Evolutionary conservation across 1,139 yeast species (phyloP), one percentile per base, ranked within the genome.

Genomic region (Geotrichum reessii): DNA sequence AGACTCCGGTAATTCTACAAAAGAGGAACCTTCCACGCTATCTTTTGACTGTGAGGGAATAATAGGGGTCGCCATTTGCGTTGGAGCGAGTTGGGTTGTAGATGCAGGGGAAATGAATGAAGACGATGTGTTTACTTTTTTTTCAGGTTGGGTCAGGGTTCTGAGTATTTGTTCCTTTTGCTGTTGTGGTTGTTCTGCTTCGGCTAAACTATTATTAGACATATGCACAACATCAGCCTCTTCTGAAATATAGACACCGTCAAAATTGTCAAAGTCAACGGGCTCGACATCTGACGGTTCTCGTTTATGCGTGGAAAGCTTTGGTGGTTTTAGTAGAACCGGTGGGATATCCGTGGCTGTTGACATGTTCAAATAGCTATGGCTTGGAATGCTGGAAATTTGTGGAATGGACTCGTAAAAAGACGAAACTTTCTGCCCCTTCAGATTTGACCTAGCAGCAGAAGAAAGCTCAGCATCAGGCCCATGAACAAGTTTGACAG

Each of bases 241-340:
- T 17, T 44, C 37, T 6, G 40, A 9, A 17, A 33, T 28, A 21
- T 44, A 56, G 47, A 52, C 55, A 14, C 58, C 58, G 28, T 56
- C 58, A 52, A 56, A 56, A 12, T 47, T 40, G 27, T 50, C 55
- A 47, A 56, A 56, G 12, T 48, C 55, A 33, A 21, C 33, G 17
- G 9, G 11, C 17, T 51, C 25, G 33, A 47, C 47, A 17, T 52
- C 55, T 7, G 47, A 47, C 14, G 55, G 49, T 6, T n/a, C 42
- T 7, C 51, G 52, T 12, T 52, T 56, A 14, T 52, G 40, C 12
- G 14, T 27, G 6, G 55, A 47, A 17, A 56, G 55, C 37, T 27
- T 33, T 3, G 58, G 58, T 1, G 58, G 58, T 52, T 56, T 51
- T 11, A 56, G 31, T 21, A 56, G 49, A 14, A 52, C 49, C 12